Evolutionary conservation across 805 yeast genomes (phyloP), one percentile per base, ranked within the genome.

Genomic region (Hanseniaspora guilliermondii): DNA sequence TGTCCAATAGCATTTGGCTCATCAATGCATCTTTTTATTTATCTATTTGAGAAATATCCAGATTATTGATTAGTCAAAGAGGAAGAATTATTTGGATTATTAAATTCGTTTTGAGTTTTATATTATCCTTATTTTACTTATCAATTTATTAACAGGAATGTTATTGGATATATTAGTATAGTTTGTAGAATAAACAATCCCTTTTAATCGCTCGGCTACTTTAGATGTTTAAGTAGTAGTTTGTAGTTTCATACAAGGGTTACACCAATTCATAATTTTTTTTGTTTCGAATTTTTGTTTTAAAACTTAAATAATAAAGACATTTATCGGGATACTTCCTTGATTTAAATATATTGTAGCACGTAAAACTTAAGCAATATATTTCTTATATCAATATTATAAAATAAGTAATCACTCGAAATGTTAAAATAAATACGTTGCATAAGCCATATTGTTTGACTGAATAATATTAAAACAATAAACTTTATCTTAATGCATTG

Each of bases 131-230:
- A 45, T 21, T 32, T 38, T 35, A 42, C 25, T 19, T 39, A 30
- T 36, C 36, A 42, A 53, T 39, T 40, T 40, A 30, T 39, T 44
- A 47, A 42, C 46, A 42, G 48, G 25, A 30, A 41, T 47, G 53
- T 36, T 32, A 9, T 27, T 44, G 33, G 38, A 14, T 39, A 25
- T 33, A 46, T 49, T 45, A 32, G 21, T 35, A 33, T 24, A 36
- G 55, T 55, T 44, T 58, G 58, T 50, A 59, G 57, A 60, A 57
- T 62, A 69, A 61, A 58, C 57, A 52, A 47, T 60, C 71, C 72
- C 69, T 61, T 64, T 65, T 68, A 68, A 68, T 68, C 72, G 70
- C 72, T 68, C 70, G 61, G 62, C 71, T 68, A 66, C 68, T 66
- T 62, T 47, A 40, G 17, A 19, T 32, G 6, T 40, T 21, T 39